Percentiles rank a stretch among this genome's conserved stretches.
Conservation (phyloP, 1,139 yeast species). For the Candida mesenterica region DNA sequence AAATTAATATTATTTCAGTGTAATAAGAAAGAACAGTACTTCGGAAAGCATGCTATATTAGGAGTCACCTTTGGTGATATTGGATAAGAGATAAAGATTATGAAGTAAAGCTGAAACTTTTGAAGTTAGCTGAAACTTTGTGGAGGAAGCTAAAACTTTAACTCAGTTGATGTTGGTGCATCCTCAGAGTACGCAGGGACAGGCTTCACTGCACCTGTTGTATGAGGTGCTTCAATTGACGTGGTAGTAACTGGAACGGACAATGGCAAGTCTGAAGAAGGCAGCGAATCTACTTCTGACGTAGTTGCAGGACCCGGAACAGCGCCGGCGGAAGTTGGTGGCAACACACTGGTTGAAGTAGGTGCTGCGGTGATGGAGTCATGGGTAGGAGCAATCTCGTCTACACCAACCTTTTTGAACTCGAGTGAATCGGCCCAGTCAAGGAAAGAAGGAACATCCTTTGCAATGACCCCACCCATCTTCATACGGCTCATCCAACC, state of each 20-base stretch:
- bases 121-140: too few species aligned
- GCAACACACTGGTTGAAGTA: too few species aligned
- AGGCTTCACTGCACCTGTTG: background rate
- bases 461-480: conserved; percentile 57
- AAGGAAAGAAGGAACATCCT: conserved; percentile 65
- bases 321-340: too few species aligned
- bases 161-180: background rate
- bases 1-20: too few species aligned
- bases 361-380: background rate
- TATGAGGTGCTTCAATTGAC: background rate
- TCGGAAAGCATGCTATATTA: too few species aligned
- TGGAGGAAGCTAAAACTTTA: too few species aligned
- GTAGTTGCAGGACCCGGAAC: too few species aligned
- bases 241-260: background rate
- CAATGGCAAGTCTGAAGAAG: background rate
- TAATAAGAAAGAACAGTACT: too few species aligned
- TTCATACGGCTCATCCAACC: conserved; percentile 57
- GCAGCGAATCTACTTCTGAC: background rate
- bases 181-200: background rate
- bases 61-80: too few species aligned
- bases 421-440: conserved; percentile 37
- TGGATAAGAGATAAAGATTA: too few species aligned
- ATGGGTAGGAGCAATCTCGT: background rate
- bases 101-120: too few species aligned
- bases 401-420: background rate